Conservation (phyloP, 1,139 yeast genomes). For the Citeromyces hawaiiensis region DNA sequence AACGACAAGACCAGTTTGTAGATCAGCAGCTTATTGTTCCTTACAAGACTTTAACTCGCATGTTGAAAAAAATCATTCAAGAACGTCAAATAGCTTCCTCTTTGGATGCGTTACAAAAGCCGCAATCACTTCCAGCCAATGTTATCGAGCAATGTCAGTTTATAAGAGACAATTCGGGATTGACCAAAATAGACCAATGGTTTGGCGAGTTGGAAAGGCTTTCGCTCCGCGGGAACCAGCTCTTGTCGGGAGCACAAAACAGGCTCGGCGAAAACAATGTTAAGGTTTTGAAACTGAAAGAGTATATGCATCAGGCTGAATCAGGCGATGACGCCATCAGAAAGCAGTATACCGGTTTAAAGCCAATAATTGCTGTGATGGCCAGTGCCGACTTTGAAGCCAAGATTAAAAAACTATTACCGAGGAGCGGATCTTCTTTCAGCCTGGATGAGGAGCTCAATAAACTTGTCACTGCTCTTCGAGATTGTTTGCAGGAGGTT, state of each 20-base stretch:
- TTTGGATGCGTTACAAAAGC: constrained; percentile 49
- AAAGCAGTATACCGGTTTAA: constrained; percentile 28
- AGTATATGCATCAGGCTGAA: constrained; percentile 44
- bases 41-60: constrained; percentile 31
- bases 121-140: constrained; percentile 48
- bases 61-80: constrained; percentile 28
- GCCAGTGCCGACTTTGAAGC: constrained; percentile 19
- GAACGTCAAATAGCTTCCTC: constrained; percentile 45
- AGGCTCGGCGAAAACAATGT: constrained; percentile 22
- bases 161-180: constrained; percentile 43
- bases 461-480: constrained; percentile 24
- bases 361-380: constrained; percentile 28
- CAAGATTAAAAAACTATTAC: constrained; percentile 32
- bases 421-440: constrained; percentile 22
- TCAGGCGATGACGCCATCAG: constrained; percentile 44
- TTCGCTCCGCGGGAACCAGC: constrained; percentile 23
- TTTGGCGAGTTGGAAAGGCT: constrained; percentile 31
- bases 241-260: constrained; percentile 8
- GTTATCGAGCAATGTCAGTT: constrained; percentile 42
- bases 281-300: constrained; percentile 28
- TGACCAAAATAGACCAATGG: constrained; percentile 24
- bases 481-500: constrained; percentile 22
- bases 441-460: constrained; percentile 27
- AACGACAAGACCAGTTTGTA: constrained; percentile 48
- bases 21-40: constrained; percentile 37